These are phyloP conservation scores for Globisporangium heterothallicum DNA, from an alignment of 352 stramenopile species.

Conservation along the genomic window DNA sequence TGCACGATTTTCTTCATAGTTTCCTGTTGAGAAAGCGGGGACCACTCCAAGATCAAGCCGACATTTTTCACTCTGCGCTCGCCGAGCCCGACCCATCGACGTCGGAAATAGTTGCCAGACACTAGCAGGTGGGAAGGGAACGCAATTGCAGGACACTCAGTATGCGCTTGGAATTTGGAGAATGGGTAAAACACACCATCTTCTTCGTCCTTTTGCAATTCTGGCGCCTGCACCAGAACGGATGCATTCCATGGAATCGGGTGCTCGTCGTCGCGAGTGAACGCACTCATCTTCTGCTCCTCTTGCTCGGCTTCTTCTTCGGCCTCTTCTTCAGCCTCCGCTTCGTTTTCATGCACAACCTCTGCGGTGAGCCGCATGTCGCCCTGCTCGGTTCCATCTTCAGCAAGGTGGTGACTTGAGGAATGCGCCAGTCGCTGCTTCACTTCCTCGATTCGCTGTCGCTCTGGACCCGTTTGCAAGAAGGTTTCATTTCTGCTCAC, in stretches of 20 bases:
- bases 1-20: constrained; percentile 64
- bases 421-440: constrained; percentile 59
- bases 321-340: constrained; percentile 83
- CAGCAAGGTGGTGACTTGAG: constrained; percentile 28
- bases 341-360: constrained; percentile 89
- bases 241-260: constrained; percentile 72
- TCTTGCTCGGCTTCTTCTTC: constrained; percentile 88
- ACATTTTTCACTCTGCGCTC: constrained; percentile 88
- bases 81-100: constrained; percentile 81
- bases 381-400: constrained; percentile 54
- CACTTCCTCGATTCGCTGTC: constrained; percentile 47
- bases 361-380: constrained; percentile 78
- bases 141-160: constrained; percentile 61
- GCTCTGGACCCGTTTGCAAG: constrained; percentile 44
- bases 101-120: constrained; percentile 88
- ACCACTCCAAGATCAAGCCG: constrained; percentile 85
- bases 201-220: constrained; percentile 24
- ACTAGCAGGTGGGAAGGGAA: constrained; percentile 70
- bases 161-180: constrained; percentile 65
- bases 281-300: constrained; percentile 90
- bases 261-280: constrained; percentile 86
- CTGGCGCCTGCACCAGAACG: constrained; percentile 26
- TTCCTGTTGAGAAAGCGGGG: constrained; percentile 65
- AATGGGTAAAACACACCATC: constrained; percentile 78
- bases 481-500: constrained; percentile 58